Evolutionary conservation across 1,284 basidiomycete species (phyloP), one percentile per base, ranked within the genome.

Genomic region (Ustilago bromivora): DNA sequence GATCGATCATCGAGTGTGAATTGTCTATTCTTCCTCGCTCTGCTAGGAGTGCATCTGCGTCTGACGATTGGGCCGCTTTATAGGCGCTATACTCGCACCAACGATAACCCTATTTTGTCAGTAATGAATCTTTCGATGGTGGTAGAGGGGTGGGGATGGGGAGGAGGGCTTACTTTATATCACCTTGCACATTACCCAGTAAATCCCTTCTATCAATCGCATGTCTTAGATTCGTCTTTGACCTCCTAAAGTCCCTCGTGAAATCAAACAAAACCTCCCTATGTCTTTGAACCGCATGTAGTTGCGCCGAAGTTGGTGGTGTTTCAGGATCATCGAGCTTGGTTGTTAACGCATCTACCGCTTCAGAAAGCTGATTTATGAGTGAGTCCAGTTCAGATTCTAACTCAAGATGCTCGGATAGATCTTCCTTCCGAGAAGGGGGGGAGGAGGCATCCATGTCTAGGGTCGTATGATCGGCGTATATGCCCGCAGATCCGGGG

Each of bases 1-100:
- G 93, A 85, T 99, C 96, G 38, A 95, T 93, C 95, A 98, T 98
- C 74, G 90, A 89, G 87, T 98, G 95, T 31, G 93, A 94, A 78
- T 91, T 93, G 87, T 98, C 96, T 79, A 99, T 95, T 66, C 91
- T 90, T 5, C 92, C 90, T 40, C 97, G 90, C 87, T 99, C 96
- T 23, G 92, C 91, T 17, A 99, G 89, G 43, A 98, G 88, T 2
- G 93, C 91, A 81, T 98, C 96, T 4, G 93, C 92, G 57, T 94
- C 91, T 4, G 92, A 92, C 4, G 93, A 92, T 80, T 87, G 87
- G 10, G 88, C 85, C 0, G 88, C 86, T 78, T 96, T 97, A 88
- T 96, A 97, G 23, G 88, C 88, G 69, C 88, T 89, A 52, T 53
- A 28, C 23, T 28, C 23, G 23, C 23, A 28, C 23, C 23, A 28